Base-by-base conservation (phyloP, 345 rosid genomes). In the Litchi chinensis region DNA sequence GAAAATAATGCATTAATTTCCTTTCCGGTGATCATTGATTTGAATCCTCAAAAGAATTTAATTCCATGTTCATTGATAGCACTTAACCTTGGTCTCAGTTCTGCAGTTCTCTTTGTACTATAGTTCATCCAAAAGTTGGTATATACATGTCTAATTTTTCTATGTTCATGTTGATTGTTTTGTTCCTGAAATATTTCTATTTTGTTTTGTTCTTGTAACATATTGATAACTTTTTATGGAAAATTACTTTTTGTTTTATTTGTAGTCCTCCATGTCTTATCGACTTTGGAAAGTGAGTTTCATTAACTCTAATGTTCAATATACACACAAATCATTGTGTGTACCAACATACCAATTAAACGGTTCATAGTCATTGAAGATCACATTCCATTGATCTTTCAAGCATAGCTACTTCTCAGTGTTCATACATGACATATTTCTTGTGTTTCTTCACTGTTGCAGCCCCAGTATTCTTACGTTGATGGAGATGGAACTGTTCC, bases 401-500 rank as follows among this genome's bases (percentile, higher is more conserved):
- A 56, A 68, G 7, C 9, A 6, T 54, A 37, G 56, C 15, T 50
- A 54, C 48, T 63, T 63, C 46, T 70, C 74, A 22, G 59, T 57
- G 16, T 63, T 70, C 54, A 68, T 66, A 19, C 26, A 9, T 24
- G 15, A 46, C 60, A 8, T 46, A 11, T 4, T 71, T 15, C 26
- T 32, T 82, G 6, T 46, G 65, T 41, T 46, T 50, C 48, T 54
- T 75, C 3, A 66, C 71, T 73, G 67, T 84, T 71, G 15, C 89
- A 94, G 97, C 97, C 97, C 44, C 82, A 87, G 76, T 93, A 94
- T 74, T 85, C 92, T 32, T 94, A 82, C 43, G 96, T 91, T 26
- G 97, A 94, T 81, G 98, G 98, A 79, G 97, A 94, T 86, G 98
- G 97, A 81, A 94, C 98, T 5, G 98, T 94, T 71, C 98, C 97